These are phyloP conservation scores for Solanum chmielewskii DNA, from an alignment of 257 asterid species.

Conservation along the genomic window DNA sequence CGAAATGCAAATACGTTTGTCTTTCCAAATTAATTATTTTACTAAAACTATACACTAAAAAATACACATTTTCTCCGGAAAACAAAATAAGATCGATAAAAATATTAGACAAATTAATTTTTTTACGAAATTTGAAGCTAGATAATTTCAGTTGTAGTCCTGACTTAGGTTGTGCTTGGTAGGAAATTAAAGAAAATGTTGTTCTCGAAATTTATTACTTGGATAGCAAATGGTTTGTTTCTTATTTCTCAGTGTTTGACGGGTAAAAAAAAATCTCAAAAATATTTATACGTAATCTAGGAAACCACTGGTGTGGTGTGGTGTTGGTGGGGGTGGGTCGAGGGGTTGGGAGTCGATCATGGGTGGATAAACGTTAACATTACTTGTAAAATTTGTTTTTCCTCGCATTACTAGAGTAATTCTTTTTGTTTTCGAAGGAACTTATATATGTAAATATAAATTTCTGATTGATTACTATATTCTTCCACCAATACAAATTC, in stretches of 20 bases:
- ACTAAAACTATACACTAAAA: background rate
- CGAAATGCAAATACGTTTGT: background rate
- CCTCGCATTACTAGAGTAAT: background rate
- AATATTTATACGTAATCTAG: background rate
- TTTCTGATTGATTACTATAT: background rate
- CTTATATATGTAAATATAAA: background rate
- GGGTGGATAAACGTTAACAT: background rate
- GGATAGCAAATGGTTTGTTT: background rate
- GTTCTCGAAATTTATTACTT: background rate
- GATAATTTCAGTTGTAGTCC: background rate
- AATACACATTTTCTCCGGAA: background rate
- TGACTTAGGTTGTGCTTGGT: background rate
- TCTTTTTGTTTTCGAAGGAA: background rate
- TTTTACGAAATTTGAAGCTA: background rate
- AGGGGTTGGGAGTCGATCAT: background rate
- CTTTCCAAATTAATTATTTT: background rate
- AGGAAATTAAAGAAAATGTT: background rate
- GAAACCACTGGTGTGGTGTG: rapidly evolving
- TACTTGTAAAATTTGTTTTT: no score
- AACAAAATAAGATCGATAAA: background rate
- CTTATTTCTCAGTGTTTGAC: background rate
- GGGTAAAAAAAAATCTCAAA: background rate
- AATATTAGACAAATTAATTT: background rate
- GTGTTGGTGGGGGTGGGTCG: background rate
- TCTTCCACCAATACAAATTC: background rate